phyloP scores from a whole-genome alignment of 768 basidiomycete species.

The Suillus decipiens region DNA sequence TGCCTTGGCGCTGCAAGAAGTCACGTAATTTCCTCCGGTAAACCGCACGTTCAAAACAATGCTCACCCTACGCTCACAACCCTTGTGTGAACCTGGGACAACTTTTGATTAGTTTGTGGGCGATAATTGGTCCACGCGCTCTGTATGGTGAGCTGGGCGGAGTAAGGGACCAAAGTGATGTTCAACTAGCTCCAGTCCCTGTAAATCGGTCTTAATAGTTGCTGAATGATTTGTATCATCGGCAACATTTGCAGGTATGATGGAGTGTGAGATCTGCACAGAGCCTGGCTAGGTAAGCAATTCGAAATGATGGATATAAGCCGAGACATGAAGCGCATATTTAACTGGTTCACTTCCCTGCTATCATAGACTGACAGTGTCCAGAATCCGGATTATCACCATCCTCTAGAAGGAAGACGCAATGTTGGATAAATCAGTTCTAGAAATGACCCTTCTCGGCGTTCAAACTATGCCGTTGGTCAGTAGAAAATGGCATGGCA shows the following conservation, averaged over 20 bases:
- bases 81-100: not conserved
- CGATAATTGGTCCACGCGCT: slow-evolving; percentile 14
- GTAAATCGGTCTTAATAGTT: not conserved
- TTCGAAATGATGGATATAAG: not conserved
- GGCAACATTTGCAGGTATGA: not conserved
- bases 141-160: slow-evolving; percentile 9
- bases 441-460: not conserved
- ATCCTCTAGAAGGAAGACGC: not conserved
- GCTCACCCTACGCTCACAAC: not conserved
- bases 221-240: not conserved
- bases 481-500: not conserved
- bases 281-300: not conserved
- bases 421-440: not conserved
- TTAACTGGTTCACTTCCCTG: not conserved
- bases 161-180: slow-evolving; percentile 12
- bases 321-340: not conserved
- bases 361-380: not conserved
- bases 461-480: not conserved
- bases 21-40: too few species aligned
- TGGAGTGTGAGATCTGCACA: not conserved
- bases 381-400: not conserved
- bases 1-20: too few species aligned
- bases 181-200: not conserved
- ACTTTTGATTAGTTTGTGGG: slow-evolving; percentile 3
- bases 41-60: too few species aligned